Evolutionary conservation across 192 early-diverging fungal species (phyloP).

Genomic region (Coemansia sp.): DNA sequence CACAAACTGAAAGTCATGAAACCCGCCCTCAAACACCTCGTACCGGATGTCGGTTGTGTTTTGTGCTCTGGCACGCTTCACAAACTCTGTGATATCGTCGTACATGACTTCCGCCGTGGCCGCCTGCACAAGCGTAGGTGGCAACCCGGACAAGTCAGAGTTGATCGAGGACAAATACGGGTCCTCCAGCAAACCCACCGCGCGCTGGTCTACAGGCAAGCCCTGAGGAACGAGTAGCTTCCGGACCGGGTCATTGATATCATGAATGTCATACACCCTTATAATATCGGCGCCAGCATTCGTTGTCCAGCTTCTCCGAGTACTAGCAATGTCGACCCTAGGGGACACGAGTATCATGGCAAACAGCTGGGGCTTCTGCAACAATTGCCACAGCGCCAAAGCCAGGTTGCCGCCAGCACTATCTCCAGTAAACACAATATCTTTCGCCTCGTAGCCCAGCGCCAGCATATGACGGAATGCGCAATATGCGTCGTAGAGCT

Average conservation of each 20-base stretch:
- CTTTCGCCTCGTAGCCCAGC: conserved; percentile 5
- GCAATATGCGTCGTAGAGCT: conserved; percentile 77
- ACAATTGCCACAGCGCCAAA: conserved; percentile 34
- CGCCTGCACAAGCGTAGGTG: conserved; percentile 40
- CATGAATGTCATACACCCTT: background rate
- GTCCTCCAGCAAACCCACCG: conserved; percentile 11
- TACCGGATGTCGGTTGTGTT: background rate
- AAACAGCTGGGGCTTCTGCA: background rate
- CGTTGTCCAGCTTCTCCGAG: conserved; percentile 14
- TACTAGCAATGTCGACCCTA: conserved; percentile 33
- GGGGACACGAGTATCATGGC: conserved; percentile 35
- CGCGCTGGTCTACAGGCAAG: background rate
- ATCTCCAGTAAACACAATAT: conserved; percentile 45
- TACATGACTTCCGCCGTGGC: conserved; percentile 37
- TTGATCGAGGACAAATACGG: conserved; percentile 42
- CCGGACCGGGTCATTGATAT: background rate
- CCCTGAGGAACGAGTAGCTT: conserved; percentile 13
- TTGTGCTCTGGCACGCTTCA: background rate
- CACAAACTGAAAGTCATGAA: conserved; percentile 42
- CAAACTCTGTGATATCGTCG: conserved; percentile 48
- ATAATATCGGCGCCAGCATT: conserved; percentile 20
- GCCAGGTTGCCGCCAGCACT: conserved; percentile 51
- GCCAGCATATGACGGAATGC: conserved; percentile 64
- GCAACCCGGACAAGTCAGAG: conserved; percentile 16
- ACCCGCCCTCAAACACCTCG: conserved; percentile 17